A percentile compares a stretch with the other conserved stretches of the same genome.
These are phyloP conservation scores for Medakamo hakoo DNA, from an alignment of 139 green algal genomes.

Conservation along the genomic window DNA sequence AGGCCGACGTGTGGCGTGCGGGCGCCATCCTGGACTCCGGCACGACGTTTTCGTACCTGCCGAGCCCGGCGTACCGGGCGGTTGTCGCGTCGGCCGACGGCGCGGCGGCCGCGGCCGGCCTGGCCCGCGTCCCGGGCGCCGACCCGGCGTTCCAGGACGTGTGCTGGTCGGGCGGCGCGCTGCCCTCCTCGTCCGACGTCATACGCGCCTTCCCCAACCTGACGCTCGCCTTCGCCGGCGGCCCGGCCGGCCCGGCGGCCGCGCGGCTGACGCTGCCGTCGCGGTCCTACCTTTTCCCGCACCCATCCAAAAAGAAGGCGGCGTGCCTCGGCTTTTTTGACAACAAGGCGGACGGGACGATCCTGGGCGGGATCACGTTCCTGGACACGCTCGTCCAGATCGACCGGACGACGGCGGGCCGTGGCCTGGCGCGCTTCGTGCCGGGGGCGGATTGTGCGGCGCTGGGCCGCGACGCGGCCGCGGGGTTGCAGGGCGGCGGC, in stretches of 20 bases:
- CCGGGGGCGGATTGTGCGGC: background rate
- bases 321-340: conserved; percentile 89
- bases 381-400: conserved; percentile 64
- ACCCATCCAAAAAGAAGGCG: conserved; percentile 30
- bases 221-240: background rate
- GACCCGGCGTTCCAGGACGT: conserved; percentile 16
- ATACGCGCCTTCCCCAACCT: conserved; percentile 10
- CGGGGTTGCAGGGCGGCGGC: too few relatives aligned
- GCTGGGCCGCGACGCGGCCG: background rate
- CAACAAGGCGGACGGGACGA: conserved; percentile 50
- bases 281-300: conserved; percentile 78
- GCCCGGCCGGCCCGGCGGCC: conserved; percentile 4
- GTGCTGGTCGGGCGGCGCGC: conserved; percentile 2
- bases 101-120: conserved; percentile 9
- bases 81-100: conserved; percentile 26
- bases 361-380: conserved; percentile 73
- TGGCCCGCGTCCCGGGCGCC: conserved; percentile 13
- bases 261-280: conserved; percentile 33
- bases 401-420: conserved; percentile 26
- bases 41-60: conserved; percentile 92
- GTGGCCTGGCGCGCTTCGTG: conserved; percentile 38
- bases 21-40: conserved; percentile 84
- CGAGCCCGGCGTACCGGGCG: conserved; percentile 36
- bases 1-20: conserved; percentile 49
- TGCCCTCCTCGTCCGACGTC: conserved; percentile 47